phyloP scores from a whole-genome alignment of 495 filamentous ascomycete genomes.

The Aspergillus cavernicola region DNA sequence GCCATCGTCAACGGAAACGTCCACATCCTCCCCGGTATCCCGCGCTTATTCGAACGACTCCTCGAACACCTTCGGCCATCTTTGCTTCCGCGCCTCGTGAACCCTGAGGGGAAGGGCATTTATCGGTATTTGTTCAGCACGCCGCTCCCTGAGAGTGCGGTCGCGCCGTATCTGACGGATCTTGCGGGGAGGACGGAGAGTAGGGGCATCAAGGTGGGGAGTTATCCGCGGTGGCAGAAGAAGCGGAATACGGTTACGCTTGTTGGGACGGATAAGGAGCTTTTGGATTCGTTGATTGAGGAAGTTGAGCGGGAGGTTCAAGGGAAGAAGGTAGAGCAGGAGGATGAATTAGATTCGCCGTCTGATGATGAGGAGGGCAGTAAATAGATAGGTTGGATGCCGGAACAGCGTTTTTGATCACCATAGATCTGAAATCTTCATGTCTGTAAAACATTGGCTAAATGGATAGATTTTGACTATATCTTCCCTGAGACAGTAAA shows the following conservation, averaged over 20 bases:
- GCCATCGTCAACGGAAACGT: constrained; percentile 86
- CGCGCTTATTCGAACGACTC: constrained; percentile 73
- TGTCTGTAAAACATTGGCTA: constrained; percentile 18
- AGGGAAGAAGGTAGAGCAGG: constrained; percentile 50
- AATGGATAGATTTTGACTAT: neutral
- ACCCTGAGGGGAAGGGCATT: constrained; percentile 78
- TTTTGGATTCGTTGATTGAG: constrained; percentile 55
- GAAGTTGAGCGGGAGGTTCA: constrained; percentile 62
- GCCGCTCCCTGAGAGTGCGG: constrained; percentile 76
- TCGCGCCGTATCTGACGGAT: constrained; percentile 78
- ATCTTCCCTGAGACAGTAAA: too few relatives aligned
- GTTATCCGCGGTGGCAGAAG: constrained; percentile 91
- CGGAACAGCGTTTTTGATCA: too few relatives aligned
- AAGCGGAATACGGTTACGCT: constrained; percentile 86
- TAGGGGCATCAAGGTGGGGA: constrained; percentile 87
- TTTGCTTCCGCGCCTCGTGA: constrained; percentile 63
- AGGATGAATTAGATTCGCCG: constrained; percentile 56
- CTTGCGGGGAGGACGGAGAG: constrained; percentile 66
- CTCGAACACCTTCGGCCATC: constrained; percentile 70
- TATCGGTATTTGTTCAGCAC: constrained; percentile 78
- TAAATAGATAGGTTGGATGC: constrained; percentile 2
- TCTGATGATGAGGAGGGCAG: constrained; percentile 25
- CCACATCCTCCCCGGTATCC: constrained; percentile 89
- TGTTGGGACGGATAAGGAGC: constrained; percentile 67
- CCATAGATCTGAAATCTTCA: neutral